Evolutionary conservation across 2,329 filamentous ascomycete species (phyloP).

Genomic region (Cucurbitaria berberidis): DNA sequence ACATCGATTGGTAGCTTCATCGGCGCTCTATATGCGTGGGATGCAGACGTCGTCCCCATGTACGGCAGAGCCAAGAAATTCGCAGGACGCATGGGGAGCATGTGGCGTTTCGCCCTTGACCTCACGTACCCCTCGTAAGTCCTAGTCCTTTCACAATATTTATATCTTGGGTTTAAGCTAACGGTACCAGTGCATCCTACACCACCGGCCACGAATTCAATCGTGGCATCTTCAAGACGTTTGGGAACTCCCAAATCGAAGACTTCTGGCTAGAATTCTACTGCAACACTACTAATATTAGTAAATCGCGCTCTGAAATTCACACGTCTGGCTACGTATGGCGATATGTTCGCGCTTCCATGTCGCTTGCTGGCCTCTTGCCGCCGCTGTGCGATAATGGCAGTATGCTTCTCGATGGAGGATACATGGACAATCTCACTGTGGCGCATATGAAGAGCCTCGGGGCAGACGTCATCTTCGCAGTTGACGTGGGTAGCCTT

Average conservation of each 20-base stretch:
- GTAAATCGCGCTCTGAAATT: slow-evolving; percentile 87
- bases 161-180: neutral
- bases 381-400: slow-evolving; percentile 97
- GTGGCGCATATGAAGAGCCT: slow-evolving; percentile 97
- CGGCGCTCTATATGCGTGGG: slow-evolving; percentile 91
- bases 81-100: slow-evolving; percentile 95
- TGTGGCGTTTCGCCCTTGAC: slow-evolving; percentile 98
- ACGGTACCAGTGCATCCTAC: slow-evolving; percentile 71
- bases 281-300: slow-evolving; percentile 99
- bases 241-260: slow-evolving; percentile 95
- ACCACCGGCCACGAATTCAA: slow-evolving; percentile 99
- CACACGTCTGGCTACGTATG: slow-evolving; percentile 97
- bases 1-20: slow-evolving; percentile 97
- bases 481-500: slow-evolving; percentile 89
- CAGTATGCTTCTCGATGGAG: slow-evolving; percentile 93
- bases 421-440: slow-evolving; percentile 96
- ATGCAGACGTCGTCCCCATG: slow-evolving; percentile 96
- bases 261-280: slow-evolving; percentile 99
- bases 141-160: neutral
- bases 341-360: slow-evolving; percentile 94
- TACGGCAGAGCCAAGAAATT: slow-evolving; percentile 98
- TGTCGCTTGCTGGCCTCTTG: slow-evolving; percentile 91
- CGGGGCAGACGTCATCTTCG: slow-evolving; percentile 92
- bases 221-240: slow-evolving; percentile 97
- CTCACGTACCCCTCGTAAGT: slow-evolving; percentile 84